Base-by-base conservation (phyloP, 169 alveolate genomes). In the Cryptosporidium viatorum region DNA sequence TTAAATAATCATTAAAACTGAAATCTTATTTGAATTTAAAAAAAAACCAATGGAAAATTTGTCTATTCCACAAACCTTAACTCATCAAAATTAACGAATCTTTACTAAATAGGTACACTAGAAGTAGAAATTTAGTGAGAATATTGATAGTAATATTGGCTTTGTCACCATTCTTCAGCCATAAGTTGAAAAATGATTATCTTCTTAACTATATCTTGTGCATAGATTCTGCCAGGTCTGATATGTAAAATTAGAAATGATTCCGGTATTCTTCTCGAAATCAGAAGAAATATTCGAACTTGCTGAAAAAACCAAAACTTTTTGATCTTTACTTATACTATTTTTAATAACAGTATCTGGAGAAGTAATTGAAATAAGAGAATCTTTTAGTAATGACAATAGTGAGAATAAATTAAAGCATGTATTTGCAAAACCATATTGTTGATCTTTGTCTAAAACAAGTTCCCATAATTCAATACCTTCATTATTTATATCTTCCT, bases 401-500 rank as follows among this genome's bases (percentile, higher is more conserved):
- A 80, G 37, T 43, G 80, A 80, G 33, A 80, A 80, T 23, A 80
- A 16, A 23, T 80, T 62, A 41, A 48, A 59, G 31, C 89, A 80
- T 7, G 89, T 80, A 29, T 65, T 80, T 23, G 89, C 23, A 58
- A 80, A 80, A 16, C 89, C 89, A 5, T 80, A 21, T 41, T 60
- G 41, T 62, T 59, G 58, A 37, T 80, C 50, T 62, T 26, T 62
- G 33, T 80, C 89, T 23, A 80, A 48, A 59, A 80, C 89, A n/a
- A 80, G 59, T 6, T 62, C 74, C 89, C 89, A 80, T n/a, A 80
- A 23, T 37, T 80, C 68, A 23, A 80, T 45, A 8, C 89, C 89
- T 16, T 65, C 39, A 16, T 65, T 31, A 5, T 41, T n/a, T 9
- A 31, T 39, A 37, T 73, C 86, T 14, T 4, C 5, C 1, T 26